Evolutionary conservation across 1,284 basidiomycete species (phyloP).

Genomic region (Schizophyllum commune): DNA sequence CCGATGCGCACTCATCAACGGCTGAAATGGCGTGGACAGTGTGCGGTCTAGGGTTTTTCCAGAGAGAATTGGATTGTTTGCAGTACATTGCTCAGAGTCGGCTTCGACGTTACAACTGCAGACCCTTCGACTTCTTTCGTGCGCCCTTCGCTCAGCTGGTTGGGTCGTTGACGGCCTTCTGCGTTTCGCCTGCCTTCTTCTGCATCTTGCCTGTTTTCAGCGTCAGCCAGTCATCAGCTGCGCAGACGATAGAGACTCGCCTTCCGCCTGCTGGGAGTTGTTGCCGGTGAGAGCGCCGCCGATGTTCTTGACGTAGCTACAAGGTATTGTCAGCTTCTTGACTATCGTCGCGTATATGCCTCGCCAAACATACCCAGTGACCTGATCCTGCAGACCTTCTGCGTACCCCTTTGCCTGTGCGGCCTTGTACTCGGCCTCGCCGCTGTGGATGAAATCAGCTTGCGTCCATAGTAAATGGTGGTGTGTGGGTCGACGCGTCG

Average conservation of each 20-base stretch:
- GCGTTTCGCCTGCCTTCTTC: neutral
- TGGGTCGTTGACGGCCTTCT: neutral
- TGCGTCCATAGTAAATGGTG: neutral
- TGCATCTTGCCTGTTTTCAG: neutral
- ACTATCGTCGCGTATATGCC: no score
- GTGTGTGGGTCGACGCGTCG: neutral
- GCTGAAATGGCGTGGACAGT: no score
- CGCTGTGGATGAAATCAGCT: constrained; percentile 15
- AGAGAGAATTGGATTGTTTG: no score
- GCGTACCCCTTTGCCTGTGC: constrained; percentile 43
- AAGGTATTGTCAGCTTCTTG: neutral
- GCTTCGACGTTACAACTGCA: no score
- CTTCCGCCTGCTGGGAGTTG: constrained; percentile 43
- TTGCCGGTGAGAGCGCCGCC: constrained; percentile 56
- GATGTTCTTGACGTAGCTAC: constrained; percentile 39
- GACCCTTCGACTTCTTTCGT: neutral
- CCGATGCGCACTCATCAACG: no score
- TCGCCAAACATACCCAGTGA: constrained; percentile 27
- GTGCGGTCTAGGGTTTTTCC: no score
- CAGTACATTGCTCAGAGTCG: no score
- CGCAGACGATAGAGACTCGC: constrained; percentile 17
- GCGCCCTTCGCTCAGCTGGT: neutral
- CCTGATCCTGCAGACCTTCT: constrained; percentile 47
- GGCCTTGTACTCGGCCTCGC: constrained; percentile 47
- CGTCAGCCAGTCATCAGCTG: neutral